phyloP scores from a whole-genome alignment of 192 early-diverging fungal genomes.

The Fimicolochytrium jonesii region DNA sequence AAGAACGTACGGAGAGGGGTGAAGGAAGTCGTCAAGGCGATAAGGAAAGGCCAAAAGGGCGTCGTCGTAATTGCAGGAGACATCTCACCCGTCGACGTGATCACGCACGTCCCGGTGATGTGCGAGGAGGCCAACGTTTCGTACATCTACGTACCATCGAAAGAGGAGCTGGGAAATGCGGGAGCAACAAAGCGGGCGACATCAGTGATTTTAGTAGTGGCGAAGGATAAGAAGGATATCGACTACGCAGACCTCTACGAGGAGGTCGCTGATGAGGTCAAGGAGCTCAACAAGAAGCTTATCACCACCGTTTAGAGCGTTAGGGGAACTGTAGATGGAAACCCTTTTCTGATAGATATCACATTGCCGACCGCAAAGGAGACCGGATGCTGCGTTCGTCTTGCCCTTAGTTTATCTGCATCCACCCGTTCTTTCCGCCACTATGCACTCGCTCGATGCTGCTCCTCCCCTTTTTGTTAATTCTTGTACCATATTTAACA shows the following conservation, averaged over 20 bases:
- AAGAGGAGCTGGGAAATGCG: slow-evolving; percentile 90
- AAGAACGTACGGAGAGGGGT: slow-evolving; percentile 91
- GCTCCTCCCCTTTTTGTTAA: no score
- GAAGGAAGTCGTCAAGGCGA: slow-evolving; percentile 95
- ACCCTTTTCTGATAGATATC: no score
- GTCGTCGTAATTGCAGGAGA: slow-evolving; percentile 91
- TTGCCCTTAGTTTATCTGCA: no score
- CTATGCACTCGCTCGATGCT: no score
- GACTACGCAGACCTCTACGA: slow-evolving; percentile 87
- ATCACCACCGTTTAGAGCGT: slow-evolving; percentile 44
- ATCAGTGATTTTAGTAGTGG: slow-evolving; percentile 83
- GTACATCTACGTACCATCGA: slow-evolving; percentile 93
- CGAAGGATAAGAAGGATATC: slow-evolving; percentile 68
- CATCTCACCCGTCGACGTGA: slow-evolving; percentile 94
- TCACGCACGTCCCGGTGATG: slow-evolving; percentile 94
- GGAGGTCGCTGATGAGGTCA: slow-evolving; percentile 72
- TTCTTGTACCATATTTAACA: slow-evolving; percentile 5
- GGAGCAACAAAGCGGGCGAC: slow-evolving; percentile 95
- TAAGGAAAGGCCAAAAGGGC: slow-evolving; percentile 94
- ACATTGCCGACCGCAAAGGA: no score
- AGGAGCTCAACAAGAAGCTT: slow-evolving; percentile 69
- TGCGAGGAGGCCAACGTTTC: slow-evolving; percentile 96
- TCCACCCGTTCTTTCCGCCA: no score
- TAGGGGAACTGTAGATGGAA: no score
- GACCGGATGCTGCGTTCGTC: no score